These are phyloP conservation scores for Aechmea fasciata DNA, from an alignment of 176 grass and related monocot genomes.

Conservation along the genomic window DNA sequence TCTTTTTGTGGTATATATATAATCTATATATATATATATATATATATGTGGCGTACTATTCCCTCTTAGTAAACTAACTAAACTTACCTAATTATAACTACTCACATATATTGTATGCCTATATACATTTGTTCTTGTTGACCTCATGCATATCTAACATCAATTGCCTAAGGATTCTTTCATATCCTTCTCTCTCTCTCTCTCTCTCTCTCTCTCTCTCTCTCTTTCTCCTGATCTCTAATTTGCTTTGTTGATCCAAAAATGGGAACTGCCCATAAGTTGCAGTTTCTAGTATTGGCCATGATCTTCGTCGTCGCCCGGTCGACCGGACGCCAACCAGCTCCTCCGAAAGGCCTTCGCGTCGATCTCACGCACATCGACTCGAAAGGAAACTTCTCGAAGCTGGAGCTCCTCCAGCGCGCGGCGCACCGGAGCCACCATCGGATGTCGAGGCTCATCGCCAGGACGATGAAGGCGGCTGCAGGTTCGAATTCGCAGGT, in stretches of 20 bases:
- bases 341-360: slow-evolving; percentile 26
- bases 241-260: slow-evolving; percentile 8
- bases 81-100: slow-evolving; percentile 1
- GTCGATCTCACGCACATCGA: slow-evolving; percentile 61
- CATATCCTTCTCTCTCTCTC: slow-evolving; percentile 18
- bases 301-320: slow-evolving; percentile 4
- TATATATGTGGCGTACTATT: background rate
- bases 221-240: background rate
- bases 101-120: background rate
- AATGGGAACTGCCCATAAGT: slow-evolving; percentile 22
- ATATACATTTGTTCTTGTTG: background rate
- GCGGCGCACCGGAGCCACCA: slow-evolving; percentile 53
- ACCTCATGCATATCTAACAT: background rate
- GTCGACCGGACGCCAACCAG: slow-evolving; percentile 1
- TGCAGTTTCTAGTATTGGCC: slow-evolving; percentile 24
- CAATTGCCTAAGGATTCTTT: too few species aligned
- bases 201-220: slow-evolving; percentile 4
- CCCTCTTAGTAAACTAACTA: background rate
- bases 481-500: background rate
- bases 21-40: background rate
- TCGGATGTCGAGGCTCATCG: slow-evolving; percentile 50
- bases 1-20: background rate
- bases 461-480: slow-evolving; percentile 21
- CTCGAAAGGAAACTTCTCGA: slow-evolving; percentile 52
- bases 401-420: slow-evolving; percentile 49